Conservation (phyloP, 495 filamentous ascomycete species). For the Hypoxylon subgilvum region DNA sequence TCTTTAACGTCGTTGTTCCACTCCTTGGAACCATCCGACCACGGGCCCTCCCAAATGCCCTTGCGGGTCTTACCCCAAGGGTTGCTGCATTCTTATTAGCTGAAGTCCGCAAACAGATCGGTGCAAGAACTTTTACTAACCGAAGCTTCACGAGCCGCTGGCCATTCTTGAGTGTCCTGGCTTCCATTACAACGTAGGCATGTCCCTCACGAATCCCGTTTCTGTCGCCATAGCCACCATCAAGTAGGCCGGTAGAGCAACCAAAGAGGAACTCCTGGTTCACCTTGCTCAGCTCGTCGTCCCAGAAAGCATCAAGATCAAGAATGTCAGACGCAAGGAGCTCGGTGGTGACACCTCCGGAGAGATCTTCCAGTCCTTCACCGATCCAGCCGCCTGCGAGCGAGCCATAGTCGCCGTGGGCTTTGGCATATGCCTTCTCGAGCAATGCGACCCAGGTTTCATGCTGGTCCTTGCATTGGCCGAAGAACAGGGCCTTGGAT, state of each 20-base stretch:
- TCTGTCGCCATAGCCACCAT: constrained; percentile 65
- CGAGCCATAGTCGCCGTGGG: constrained; percentile 81
- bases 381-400: constrained; percentile 87
- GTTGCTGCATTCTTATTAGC: constrained; percentile 56
- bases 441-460: constrained; percentile 94
- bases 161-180: constrained; percentile 58
- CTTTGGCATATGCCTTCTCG: constrained; percentile 96
- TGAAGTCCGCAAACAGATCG: no score
- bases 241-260: constrained; percentile 73
- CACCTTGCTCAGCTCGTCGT: constrained; percentile 81
- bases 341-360: constrained; percentile 89
- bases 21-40: constrained; percentile 91
- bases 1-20: constrained; percentile 90
- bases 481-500: constrained; percentile 86
- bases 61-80: constrained; percentile 77
- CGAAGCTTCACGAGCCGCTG: constrained; percentile 55
- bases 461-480: constrained; percentile 81
- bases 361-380: constrained; percentile 91
- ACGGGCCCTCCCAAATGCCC: constrained; percentile 83
- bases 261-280: constrained; percentile 92
- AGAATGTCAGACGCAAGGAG: constrained; percentile 82
- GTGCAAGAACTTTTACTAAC: constrained; percentile 41
- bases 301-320: constrained; percentile 90
- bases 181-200: constrained; percentile 90
- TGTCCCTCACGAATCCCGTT: constrained; percentile 83